These are phyloP conservation scores for Madurella mycetomatis DNA, from an alignment of 2,329 filamentous ascomycete genomes.

Conservation along the genomic window DNA sequence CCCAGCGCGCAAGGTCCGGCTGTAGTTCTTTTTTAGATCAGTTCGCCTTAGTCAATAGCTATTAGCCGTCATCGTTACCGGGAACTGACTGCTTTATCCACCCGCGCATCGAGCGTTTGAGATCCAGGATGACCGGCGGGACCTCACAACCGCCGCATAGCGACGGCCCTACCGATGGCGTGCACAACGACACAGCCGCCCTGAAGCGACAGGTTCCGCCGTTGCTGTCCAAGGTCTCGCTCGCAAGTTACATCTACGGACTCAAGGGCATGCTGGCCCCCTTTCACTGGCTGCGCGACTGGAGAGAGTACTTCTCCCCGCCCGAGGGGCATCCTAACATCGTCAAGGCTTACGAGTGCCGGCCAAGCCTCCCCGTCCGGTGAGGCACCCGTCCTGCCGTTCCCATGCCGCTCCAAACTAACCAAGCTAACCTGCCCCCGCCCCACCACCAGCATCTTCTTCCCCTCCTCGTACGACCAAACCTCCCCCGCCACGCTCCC, in stretches of 20 bases:
- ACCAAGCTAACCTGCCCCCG: background rate
- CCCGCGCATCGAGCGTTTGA: no score
- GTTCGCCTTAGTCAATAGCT: no score
- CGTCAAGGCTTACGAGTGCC: slow-evolving; percentile 34
- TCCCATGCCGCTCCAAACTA: background rate
- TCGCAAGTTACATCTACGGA: slow-evolving; percentile 26
- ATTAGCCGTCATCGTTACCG: no score
- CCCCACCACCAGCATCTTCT: slow-evolving; percentile 34
- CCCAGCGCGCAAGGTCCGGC: background rate
- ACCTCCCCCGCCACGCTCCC: slow-evolving; percentile 32
- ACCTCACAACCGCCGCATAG: background rate
- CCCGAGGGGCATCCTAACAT: slow-evolving; percentile 28
- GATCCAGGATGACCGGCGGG: background rate
- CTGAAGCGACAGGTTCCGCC: slow-evolving; percentile 16
- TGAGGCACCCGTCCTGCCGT: slow-evolving; percentile 16
- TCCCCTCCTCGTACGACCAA: slow-evolving; percentile 35
- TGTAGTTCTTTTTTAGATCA: background rate
- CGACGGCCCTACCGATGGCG: background rate
- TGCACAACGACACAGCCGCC: background rate
- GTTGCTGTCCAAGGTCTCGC: slow-evolving; percentile 23
- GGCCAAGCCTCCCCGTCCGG: slow-evolving; percentile 33
- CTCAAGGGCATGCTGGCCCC: slow-evolving; percentile 23
- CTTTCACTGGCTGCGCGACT: slow-evolving; percentile 24
- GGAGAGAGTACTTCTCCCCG: slow-evolving; percentile 29
- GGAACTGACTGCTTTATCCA: no score